Evolutionary conservation across 1,284 basidiomycete species (phyloP).

Genomic region (Cryptococcus maquisensis): DNA sequence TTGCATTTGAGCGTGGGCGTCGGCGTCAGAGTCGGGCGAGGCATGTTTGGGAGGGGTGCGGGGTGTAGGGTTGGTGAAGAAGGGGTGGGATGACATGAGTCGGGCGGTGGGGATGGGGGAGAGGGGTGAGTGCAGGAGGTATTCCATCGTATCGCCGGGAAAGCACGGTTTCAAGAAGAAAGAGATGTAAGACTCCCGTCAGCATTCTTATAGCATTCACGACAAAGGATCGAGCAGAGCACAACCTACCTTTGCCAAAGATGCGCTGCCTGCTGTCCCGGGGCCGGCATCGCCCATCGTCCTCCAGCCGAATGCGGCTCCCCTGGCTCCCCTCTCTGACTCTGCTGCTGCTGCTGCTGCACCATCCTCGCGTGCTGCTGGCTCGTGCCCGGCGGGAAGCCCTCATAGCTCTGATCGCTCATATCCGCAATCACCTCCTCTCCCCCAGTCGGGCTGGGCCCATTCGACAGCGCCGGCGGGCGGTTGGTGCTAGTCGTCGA

Average conservation of each 20-base stretch:
- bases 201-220: background rate
- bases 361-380: background rate
- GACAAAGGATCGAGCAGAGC: background rate
- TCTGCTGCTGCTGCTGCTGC: background rate
- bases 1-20: background rate
- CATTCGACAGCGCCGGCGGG: conserved; percentile 8
- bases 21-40: background rate
- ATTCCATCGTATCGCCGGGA: conserved; percentile 15
- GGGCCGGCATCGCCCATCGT: background rate
- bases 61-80: background rate
- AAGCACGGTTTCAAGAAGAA: background rate
- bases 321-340: background rate
- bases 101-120: background rate
- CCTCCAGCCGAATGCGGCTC: background rate
- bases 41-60: background rate
- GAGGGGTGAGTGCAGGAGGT: conserved; percentile 15
- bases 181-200: background rate
- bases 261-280: background rate
- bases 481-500: conserved; percentile 4
- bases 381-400: background rate
- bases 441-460: conserved; percentile 7
- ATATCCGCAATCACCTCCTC: conserved; percentile 6
- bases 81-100: background rate
- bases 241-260: conserved; percentile 1
- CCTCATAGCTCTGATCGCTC: conserved; percentile 1